Base-by-base conservation (phyloP, 2,329 filamentous ascomycete species). In the Dactylella cylindrospora region DNA sequence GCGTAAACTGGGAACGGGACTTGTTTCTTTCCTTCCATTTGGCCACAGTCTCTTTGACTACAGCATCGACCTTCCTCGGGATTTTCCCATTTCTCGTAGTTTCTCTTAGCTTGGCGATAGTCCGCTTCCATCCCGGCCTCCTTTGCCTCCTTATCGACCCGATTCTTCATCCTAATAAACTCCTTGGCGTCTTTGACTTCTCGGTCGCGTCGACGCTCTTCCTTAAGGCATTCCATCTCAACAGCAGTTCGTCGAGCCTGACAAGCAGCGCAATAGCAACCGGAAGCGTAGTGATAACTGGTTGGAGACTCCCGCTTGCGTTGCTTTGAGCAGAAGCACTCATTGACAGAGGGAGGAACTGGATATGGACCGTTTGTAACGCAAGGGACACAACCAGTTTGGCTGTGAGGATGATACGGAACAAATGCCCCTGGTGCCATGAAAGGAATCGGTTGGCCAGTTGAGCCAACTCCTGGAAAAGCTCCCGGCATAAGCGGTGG, bases 161-260 rank as follows among this genome's bases (percentile, higher is more conserved):
- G 57, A 3, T 62, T 39, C 13, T 49, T 50, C 22, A 54, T 44
- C n/a, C 35, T 62, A 4, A 49, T 31, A 39, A 54, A 62, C 1
- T 62, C 57, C 20, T 40, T 40, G 17, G 49, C 40, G 12, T 61
- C 55, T 40, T 47, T 47, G 31, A 32, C 49, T 9, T 62, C 57
- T 31, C 44, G 49, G n/a, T 62, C 49, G 12, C 43, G 43, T 28
- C 33, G 44, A 25, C 49, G 41, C n/a, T 54, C 57, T 12, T 54
- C 49, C 19, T 62, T 47, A 22, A 62, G 32, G 23, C 43, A 49
- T 9, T 62, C 57, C 49, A 62, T 54, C 32, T 62, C 57, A 2
- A 49, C 32, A 10, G 49, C 57, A 29, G 50, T 40, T 20, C 29
- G 36, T 49, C 57, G 53, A 20, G 57, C 49, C 49, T 54, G 53